Base-by-base conservation (phyloP, 108 stramenopile genomes). In the Stephanodiscus triporus region DNA sequence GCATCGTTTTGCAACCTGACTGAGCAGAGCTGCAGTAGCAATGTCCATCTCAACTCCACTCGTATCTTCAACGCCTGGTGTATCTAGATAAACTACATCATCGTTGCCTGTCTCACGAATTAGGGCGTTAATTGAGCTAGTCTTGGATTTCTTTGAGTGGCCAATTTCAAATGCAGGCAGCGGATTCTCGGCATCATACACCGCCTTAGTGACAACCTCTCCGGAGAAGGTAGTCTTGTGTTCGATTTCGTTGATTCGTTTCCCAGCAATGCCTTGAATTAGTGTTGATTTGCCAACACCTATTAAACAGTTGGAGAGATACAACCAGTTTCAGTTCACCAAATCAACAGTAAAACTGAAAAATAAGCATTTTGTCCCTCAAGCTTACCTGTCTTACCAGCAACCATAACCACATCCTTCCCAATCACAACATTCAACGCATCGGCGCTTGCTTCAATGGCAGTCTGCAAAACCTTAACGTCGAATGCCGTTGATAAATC, bases 1-100 rank as follows among this genome's bases (percentile, higher is more conserved):
- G 59, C 81, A 75, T 54, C 73, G 49, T 71, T 82, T 84, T 63
- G 85, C 85, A 43, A 88, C 84, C 49, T 86, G 80, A 42, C 72
- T 69, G 5, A 88, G 59, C 64, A 88, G 74, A 50, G 78, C 76
- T 40, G 77, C 81, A 47, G 87, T 88, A 4, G 83, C 85, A 75
- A 88, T 84, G 74, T 88, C 87, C 40, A 88, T 73, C 56, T 86
- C 87, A 36, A 74, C 38, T 9, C 84, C 83, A 47, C 71, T 57
- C 8, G 87, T 88, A 45, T 88, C 87, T 73, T 88, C 85, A 20
- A 81, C 81, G 5, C 87, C 87, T 17, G 87, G 87, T 17, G 83
- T 62, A 57, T 88, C 87, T 34, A 88, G 48, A 55, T 84, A 88
- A 0, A 86, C 76, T n/a, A 61, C 37, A 17, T 80, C 78, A 11